Evolutionary conservation across 306 rosid species (phyloP).

Genomic region (Quercus agrifolia): DNA sequence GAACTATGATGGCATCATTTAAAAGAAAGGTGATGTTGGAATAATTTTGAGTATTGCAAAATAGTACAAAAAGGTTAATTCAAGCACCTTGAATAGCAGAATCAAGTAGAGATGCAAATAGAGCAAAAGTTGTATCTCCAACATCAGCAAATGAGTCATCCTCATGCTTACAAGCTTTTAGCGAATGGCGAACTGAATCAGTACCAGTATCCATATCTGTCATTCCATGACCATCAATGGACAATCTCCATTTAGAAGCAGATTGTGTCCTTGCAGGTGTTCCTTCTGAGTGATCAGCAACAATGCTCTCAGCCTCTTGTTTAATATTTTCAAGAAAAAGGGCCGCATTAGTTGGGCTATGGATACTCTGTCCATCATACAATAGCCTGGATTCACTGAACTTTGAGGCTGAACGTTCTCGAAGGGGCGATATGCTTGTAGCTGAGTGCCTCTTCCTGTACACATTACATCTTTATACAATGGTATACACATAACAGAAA

Average conservation of each 20-base stretch:
- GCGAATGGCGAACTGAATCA: slow-evolving; percentile 53
- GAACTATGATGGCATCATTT: background rate
- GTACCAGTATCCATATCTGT: slow-evolving; percentile 48
- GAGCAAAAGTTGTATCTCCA: slow-evolving; percentile 58
- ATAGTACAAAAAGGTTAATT: slow-evolving; percentile 14
- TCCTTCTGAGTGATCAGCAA: slow-evolving; percentile 44
- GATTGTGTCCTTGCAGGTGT: slow-evolving; percentile 40
- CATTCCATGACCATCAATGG: slow-evolving; percentile 44
- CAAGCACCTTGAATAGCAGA: slow-evolving; percentile 75
- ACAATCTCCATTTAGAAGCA: slow-evolving; percentile 50
- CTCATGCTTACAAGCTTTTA: slow-evolving; percentile 69
- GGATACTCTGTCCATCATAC: slow-evolving; percentile 73
- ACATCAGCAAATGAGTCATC: slow-evolving; percentile 57
- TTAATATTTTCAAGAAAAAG: slow-evolving; percentile 85
- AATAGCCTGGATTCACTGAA: slow-evolving; percentile 53
- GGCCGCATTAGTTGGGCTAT: slow-evolving; percentile 87
- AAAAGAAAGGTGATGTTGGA: background rate
- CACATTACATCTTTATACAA: slow-evolving; percentile 10
- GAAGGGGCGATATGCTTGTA: slow-evolving; percentile 47
- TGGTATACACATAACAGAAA: background rate
- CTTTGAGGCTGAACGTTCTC: slow-evolving; percentile 51
- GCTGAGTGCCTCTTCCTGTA: slow-evolving; percentile 72
- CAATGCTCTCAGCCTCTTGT: slow-evolving; percentile 64
- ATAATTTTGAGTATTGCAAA: background rate
- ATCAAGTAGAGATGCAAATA: slow-evolving; percentile 82